Conservation (phyloP, 495 filamentous ascomycete genomes). For the Endocarpon pusillum region DNA sequence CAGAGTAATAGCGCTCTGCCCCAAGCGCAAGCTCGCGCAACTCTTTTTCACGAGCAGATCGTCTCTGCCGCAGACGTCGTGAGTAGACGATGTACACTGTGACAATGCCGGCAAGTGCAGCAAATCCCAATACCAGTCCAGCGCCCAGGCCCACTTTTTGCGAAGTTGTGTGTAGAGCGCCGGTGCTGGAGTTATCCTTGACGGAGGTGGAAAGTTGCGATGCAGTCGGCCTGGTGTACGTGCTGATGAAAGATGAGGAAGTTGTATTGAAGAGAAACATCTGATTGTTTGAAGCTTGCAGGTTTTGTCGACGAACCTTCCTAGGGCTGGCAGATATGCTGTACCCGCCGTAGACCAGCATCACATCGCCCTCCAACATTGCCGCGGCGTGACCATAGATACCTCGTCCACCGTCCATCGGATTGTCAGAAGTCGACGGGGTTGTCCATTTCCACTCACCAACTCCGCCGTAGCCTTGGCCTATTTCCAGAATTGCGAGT, state of each 20-base stretch:
- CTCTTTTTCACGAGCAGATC: conserved; percentile 31
- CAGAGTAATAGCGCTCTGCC: conserved; percentile 27
- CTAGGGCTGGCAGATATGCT: conserved; percentile 34
- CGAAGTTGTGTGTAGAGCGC: conserved; percentile 14
- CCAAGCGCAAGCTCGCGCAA: conserved; percentile 34
- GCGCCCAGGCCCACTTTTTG: conserved; percentile 51
- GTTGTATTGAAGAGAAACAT: conserved; percentile 65
- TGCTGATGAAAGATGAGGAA: conserved; percentile 48
- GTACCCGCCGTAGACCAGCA: conserved; percentile 81
- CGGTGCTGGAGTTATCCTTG: background rate
- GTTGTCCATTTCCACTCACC: conserved; percentile 60
- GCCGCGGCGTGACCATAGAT: conserved; percentile 74
- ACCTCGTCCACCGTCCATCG: conserved; percentile 33
- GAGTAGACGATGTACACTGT: conserved; percentile 41
- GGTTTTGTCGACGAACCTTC: conserved; percentile 22
- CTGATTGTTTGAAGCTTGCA: conserved; percentile 21
- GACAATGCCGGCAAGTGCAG: conserved; percentile 31
- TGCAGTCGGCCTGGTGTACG: conserved; percentile 42
- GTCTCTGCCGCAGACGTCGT: conserved; percentile 30
- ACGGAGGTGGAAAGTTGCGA: conserved; percentile 1
- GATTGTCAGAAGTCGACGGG: conserved; percentile 27
- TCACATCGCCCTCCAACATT: conserved; percentile 69
- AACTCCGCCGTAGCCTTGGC: conserved; percentile 47
- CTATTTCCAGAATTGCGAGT: conserved; percentile 56
- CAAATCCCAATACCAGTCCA: conserved; percentile 54